Base-by-base conservation (phyloP, 1,284 basidiomycete species). In the Nidula niveotomentosa region DNA sequence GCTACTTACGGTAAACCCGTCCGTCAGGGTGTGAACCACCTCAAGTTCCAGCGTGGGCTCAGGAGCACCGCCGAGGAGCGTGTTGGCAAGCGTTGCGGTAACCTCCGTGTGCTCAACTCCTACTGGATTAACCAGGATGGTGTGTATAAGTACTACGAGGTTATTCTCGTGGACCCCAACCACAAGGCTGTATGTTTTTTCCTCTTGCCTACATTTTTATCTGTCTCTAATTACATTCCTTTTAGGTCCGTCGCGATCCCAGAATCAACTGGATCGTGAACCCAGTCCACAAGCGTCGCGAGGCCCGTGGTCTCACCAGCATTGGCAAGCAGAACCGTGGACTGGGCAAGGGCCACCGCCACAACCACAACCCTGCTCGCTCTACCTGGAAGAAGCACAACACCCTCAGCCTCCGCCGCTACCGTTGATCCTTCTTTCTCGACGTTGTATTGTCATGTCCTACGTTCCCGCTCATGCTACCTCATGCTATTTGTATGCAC, bases 121-220 rank as follows among this genome's bases (percentile, higher is more conserved):
- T 99, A 99, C 88, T 98, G 96, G 96, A 80, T 99, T 73, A 98
- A 98, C 82, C 94, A 98, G 80, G 96, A 98, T 73, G 96, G 96
- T 80, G 93, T 98, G 44, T 98, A 98, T 89, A 98, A 98, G 76
- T 99, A 97, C 84, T 99, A 90, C 80, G 96, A 99, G 76, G 94
- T 99, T 67, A 99, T 99, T 72, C 87, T 96, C 64, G 95, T 99
- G 57, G 96, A 99, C 71, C 94, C 93, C 57, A 87, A 75, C 69
- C 93, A 95, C 80, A 95, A 94, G 74, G 93, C 91, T 61, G 93
- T 96, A 71, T 68, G 93, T 5, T 1, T 9, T 33, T 46, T 47
- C 43, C 23, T 45, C 35, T 37, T 10, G n/a, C 36, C 50, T 51
- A 5, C 39, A 48, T 44, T 54, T 23, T 47, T 17, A 39, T 13